Percentiles rank a stretch among this genome's conserved stretches.
These are phyloP conservation scores for Plectosphaerella plurivora DNA, from an alignment of 2,329 filamentous ascomycete species.

Conservation along the genomic window DNA sequence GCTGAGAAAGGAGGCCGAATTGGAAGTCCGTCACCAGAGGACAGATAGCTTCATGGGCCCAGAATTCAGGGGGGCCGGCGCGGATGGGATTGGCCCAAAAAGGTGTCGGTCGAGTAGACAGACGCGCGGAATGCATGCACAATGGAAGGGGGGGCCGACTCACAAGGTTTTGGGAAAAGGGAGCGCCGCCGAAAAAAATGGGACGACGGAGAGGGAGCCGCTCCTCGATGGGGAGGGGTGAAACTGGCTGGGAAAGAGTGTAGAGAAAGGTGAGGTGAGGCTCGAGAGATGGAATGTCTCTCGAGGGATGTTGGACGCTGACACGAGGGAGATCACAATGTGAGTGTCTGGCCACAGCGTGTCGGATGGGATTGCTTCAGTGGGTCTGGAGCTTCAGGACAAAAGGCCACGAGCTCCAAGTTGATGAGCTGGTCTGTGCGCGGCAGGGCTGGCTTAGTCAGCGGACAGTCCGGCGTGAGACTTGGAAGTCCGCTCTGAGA, in stretches of 20 bases:
- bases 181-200: conserved; percentile 1
- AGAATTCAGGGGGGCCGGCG: neutral
- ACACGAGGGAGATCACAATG: neutral
- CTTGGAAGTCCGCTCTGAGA: too few relatives aligned
- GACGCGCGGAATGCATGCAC: neutral
- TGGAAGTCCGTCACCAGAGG: conserved; percentile 2
- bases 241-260: too few relatives aligned
- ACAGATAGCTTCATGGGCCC: conserved; percentile 3
- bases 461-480: too few relatives aligned
- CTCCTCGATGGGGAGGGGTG: neutral
- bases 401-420: too few relatives aligned
- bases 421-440: too few relatives aligned
- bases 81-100: neutral
- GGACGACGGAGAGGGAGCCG: neutral
- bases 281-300: neutral
- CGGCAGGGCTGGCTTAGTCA: too few relatives aligned
- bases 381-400: neutral
- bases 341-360: too few relatives aligned
- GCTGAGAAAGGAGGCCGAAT: neutral
- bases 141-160: neutral
- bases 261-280: too few relatives aligned
- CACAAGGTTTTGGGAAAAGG: neutral
- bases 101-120: neutral
- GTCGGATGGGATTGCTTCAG: neutral
- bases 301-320: neutral